Conservation (phyloP, 2,329 filamentous ascomycete species). For the Fusarium acutatum region DNA sequence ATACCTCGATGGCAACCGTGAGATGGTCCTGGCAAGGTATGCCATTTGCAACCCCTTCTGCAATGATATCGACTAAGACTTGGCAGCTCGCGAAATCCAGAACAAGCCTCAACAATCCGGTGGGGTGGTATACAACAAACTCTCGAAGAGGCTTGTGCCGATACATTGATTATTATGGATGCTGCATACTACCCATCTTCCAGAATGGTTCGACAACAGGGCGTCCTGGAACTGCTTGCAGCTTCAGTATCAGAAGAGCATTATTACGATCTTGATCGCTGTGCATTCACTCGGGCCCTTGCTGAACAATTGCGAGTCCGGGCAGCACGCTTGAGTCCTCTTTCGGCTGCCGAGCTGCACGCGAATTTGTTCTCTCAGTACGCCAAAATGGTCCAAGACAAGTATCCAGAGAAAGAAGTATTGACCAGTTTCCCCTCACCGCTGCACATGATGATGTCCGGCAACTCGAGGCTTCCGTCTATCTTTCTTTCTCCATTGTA, state of each 20-base stretch:
- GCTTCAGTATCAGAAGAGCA: slow-evolving; percentile 64
- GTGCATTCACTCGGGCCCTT: slow-evolving; percentile 61
- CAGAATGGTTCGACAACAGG: slow-evolving; percentile 60
- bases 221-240: slow-evolving; percentile 65
- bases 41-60: background rate
- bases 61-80: slow-evolving; percentile 25
- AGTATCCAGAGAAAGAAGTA: slow-evolving; percentile 56
- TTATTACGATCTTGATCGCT: slow-evolving; percentile 56
- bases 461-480: slow-evolving; percentile 62
- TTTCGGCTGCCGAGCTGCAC: slow-evolving; percentile 64
- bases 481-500: slow-evolving; percentile 63
- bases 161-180: slow-evolving; percentile 67
- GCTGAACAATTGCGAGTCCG: slow-evolving; percentile 59
- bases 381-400: slow-evolving; percentile 61
- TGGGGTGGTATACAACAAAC: slow-evolving; percentile 66
- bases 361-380: slow-evolving; percentile 62
- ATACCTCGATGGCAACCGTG: slow-evolving; percentile 62
- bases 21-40: slow-evolving; percentile 67
- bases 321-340: slow-evolving; percentile 53
- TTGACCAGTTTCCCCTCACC: slow-evolving; percentile 62
- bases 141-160: slow-evolving; percentile 63
- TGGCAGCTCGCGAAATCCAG: slow-evolving; percentile 56
- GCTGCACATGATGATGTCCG: slow-evolving; percentile 64
- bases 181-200: slow-evolving; percentile 65
- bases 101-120: slow-evolving; percentile 57